phyloP scores from a whole-genome alignment of 495 filamentous ascomycete species.

The Choiromyces venosus region DNA sequence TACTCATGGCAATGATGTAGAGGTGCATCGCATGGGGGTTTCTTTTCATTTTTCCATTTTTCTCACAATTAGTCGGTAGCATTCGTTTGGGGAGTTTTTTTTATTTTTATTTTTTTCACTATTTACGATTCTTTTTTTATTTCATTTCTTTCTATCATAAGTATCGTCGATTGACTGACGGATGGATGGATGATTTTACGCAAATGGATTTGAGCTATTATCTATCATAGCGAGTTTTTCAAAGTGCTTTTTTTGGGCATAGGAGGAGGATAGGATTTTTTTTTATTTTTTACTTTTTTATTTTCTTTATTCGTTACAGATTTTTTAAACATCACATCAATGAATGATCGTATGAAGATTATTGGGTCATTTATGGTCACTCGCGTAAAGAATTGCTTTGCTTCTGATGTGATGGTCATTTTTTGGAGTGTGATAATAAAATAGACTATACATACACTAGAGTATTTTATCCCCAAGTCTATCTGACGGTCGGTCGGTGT shows the following conservation, averaged over 20 bases:
- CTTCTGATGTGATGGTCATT: background rate
- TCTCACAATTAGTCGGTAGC: background rate
- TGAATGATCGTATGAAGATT: background rate
- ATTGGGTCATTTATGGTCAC: slow-evolving; percentile 4
- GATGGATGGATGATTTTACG: background rate
- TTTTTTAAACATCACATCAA: background rate
- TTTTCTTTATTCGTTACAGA: background rate
- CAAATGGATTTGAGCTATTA: background rate
- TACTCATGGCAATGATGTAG: background rate
- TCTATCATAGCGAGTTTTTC: background rate
- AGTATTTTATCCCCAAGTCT: background rate
- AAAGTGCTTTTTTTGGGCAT: too few relatives aligned
- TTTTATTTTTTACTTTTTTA: background rate
- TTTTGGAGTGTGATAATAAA: background rate
- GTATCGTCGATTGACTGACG: too few relatives aligned
- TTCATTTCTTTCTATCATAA: background rate
- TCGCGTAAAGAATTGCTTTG: background rate
- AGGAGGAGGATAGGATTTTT: background rate
- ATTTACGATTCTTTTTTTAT: background rate
- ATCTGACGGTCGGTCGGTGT: too few relatives aligned
- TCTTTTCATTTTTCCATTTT: background rate
- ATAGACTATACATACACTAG: too few relatives aligned
- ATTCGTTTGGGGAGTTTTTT: slow-evolving; percentile 2
- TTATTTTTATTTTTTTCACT: background rate
- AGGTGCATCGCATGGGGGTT: slow-evolving; percentile 2